A percentile compares a stretch with the other conserved stretches of the same genome.
phyloP scores from a whole-genome alignment of 441 rosid genomes.

The Metrosideros polymorpha region DNA sequence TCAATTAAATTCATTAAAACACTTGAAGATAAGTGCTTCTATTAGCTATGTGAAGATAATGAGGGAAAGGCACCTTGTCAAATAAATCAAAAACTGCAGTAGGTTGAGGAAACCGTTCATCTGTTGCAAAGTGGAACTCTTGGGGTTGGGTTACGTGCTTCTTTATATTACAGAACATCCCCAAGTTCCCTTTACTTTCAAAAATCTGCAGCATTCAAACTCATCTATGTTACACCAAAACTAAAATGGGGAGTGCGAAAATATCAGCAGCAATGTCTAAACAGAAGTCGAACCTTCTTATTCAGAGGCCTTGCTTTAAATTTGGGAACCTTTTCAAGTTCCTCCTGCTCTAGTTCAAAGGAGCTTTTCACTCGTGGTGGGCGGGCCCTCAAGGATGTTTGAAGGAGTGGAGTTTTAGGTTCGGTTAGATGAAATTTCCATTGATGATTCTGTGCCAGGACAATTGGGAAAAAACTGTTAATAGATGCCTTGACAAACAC shows the following conservation, averaged over 20 bases:
- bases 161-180: slow-evolving; percentile 69
- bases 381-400: slow-evolving; percentile 82
- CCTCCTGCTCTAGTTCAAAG: slow-evolving; percentile 75
- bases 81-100: slow-evolving; percentile 53
- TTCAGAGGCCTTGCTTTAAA: slow-evolving; percentile 94
- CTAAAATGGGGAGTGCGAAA: background rate
- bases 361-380: slow-evolving; percentile 71
- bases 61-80: slow-evolving; percentile 52
- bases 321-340: slow-evolving; percentile 79
- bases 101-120: slow-evolving; percentile 80
- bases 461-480: background rate
- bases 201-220: slow-evolving; percentile 46
- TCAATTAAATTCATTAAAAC: background rate
- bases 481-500: background rate
- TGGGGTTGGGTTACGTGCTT: slow-evolving; percentile 73
- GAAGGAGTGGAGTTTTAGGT: slow-evolving; percentile 76
- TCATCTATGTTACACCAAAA: background rate
- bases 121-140: slow-evolving; percentile 86
- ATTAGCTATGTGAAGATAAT: background rate
- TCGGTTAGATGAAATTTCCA: slow-evolving; percentile 61
- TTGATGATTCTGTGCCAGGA: slow-evolving; percentile 32
- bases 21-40: background rate
- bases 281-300: slow-evolving; percentile 54
- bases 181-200: slow-evolving; percentile 93
- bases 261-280: background rate